These are phyloP conservation scores for Tylopilus subfusipes DNA, from an alignment of 768 basidiomycete species.

Conservation along the genomic window DNA sequence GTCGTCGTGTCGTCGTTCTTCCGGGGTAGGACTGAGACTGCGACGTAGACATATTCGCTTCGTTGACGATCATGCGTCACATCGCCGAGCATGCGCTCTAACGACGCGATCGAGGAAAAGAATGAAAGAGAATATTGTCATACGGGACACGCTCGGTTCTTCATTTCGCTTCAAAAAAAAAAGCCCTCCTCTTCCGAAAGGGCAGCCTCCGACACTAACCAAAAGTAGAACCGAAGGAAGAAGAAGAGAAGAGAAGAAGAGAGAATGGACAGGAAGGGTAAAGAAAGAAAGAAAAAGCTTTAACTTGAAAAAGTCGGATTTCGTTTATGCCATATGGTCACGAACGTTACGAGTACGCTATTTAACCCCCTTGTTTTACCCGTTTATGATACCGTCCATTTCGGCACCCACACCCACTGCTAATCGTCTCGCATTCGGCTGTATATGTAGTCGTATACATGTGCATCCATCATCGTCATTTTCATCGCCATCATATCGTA, in stretches of 20 bases:
- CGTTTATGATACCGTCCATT: neutral
- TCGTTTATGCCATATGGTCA: neutral
- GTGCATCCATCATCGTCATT: neutral
- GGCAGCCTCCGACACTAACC: neutral
- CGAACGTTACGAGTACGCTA: constrained; percentile 3
- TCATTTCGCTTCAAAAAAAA: constrained; percentile 7
- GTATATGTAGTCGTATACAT: neutral
- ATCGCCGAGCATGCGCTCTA: constrained; percentile 50
- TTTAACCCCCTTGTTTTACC: neutral
- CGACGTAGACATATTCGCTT: constrained; percentile 61
- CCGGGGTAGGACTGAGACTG: too few species aligned
- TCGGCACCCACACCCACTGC: neutral
- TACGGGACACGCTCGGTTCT: neutral
- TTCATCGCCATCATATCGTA: neutral
- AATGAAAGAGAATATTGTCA: neutral
- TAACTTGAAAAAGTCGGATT: too few species aligned
- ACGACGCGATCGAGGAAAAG: neutral
- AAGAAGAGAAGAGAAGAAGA: constrained; percentile 1
- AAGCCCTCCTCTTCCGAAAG: neutral
- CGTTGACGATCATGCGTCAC: constrained; percentile 62
- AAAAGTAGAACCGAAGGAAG: neutral
- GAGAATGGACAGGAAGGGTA: neutral
- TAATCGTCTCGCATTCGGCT: neutral
- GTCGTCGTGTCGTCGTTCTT: too few species aligned
- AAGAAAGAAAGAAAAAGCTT: neutral